These are phyloP conservation scores for Saccharomyces hybrid DNA, from an alignment of 1,139 yeast species.

Conservation along the genomic window DNA sequence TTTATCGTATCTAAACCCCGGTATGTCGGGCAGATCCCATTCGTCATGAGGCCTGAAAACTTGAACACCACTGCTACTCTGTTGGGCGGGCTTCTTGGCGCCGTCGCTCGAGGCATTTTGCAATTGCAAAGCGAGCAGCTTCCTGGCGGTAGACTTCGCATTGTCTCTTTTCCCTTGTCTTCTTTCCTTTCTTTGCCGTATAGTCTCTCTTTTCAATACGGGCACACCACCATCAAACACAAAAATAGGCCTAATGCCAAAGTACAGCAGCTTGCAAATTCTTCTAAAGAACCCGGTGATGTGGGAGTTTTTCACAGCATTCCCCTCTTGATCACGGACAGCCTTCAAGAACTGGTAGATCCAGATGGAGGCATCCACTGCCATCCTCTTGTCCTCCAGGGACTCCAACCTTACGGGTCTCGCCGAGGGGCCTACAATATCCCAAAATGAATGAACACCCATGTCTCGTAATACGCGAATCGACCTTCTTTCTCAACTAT, in stretches of 20 bases:
- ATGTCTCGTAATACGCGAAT: slow-evolving; percentile 23
- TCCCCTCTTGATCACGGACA: slow-evolving; percentile 79
- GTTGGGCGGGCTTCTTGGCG: slow-evolving; percentile 9
- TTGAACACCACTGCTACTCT: slow-evolving; percentile 9
- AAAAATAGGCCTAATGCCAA: slow-evolving; percentile 87
- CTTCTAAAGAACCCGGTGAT: slow-evolving; percentile 90
- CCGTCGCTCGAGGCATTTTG: slow-evolving; percentile 39
- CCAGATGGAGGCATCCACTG: slow-evolving; percentile 99
- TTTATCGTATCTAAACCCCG: slow-evolving; percentile 36
- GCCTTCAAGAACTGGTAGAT: slow-evolving; percentile 94
- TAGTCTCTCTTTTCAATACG: slow-evolving; percentile 66
- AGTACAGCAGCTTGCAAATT: slow-evolving; percentile 80
- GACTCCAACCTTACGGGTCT: slow-evolving; percentile 86
- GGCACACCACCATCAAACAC: slow-evolving; percentile 99
- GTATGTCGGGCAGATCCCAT: slow-evolving; percentile 71
- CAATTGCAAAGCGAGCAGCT: slow-evolving; percentile 69
- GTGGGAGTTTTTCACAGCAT: slow-evolving; percentile 71
- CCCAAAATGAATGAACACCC: slow-evolving; percentile 98
- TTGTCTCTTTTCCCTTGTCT: slow-evolving; percentile 69
- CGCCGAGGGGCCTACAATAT: slow-evolving; percentile 81
- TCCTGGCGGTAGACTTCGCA: slow-evolving; percentile 69
- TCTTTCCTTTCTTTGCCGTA: slow-evolving; percentile 57
- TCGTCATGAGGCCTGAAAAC: slow-evolving; percentile 54
- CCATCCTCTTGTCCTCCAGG: slow-evolving; percentile 62
- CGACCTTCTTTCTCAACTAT: not conserved